phyloP scores from a whole-genome alignment of 352 stramenopile species.

The Peronosclerospora sorghi region DNA sequence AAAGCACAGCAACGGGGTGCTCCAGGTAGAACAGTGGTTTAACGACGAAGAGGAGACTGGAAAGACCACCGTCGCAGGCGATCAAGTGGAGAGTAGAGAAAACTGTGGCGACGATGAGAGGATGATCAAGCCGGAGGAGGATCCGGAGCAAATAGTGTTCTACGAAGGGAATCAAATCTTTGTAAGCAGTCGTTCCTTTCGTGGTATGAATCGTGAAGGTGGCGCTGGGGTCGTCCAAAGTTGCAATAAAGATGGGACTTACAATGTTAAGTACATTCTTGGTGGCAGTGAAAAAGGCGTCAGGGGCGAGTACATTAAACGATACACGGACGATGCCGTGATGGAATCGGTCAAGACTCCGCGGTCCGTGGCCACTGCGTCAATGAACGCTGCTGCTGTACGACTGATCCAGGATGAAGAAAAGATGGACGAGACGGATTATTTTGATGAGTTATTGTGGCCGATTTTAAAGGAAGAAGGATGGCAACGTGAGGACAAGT shows the following conservation, averaged over 20 bases:
- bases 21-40: constrained; percentile 27
- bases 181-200: constrained; percentile 55
- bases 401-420: constrained; percentile 24
- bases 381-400: constrained; percentile 9
- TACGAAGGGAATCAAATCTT: constrained; percentile 56
- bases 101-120: constrained; percentile 3
- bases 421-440: constrained; percentile 46
- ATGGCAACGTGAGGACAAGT: constrained; percentile 44
- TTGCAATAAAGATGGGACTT: constrained; percentile 53
- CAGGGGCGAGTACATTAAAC: constrained; percentile 40
- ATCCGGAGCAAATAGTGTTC: constrained; percentile 36
- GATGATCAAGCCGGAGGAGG: constrained; percentile 14
- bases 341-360: constrained; percentile 63
- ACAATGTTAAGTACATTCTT: constrained; percentile 80
- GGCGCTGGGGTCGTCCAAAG: constrained; percentile 41
- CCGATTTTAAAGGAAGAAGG: constrained; percentile 62
- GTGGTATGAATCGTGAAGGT: constrained; percentile 72
- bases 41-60: constrained; percentile 13
- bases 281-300: constrained; percentile 67
- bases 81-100: neutral
- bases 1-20: neutral
- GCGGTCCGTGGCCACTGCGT: constrained; percentile 16
- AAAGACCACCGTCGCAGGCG: constrained; percentile 9
- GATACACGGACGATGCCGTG: constrained; percentile 60
- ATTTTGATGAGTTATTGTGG: constrained; percentile 76